Conservation (phyloP, 257 asterid species). For the Craterostigma plantagineum region DNA sequence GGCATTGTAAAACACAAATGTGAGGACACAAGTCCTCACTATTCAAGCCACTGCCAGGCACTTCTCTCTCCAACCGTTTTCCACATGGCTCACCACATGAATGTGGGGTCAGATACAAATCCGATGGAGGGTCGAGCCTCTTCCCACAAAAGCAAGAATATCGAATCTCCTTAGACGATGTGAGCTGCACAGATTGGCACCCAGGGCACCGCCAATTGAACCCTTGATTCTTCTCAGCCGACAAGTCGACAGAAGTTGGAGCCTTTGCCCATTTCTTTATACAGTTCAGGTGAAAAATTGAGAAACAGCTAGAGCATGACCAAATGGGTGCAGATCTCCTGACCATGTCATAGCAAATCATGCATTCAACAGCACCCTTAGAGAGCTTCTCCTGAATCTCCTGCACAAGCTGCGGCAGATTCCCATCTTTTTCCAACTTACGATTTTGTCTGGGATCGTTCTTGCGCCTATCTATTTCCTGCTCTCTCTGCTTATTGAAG, state of each 20-base stretch:
- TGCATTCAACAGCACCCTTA: conserved; percentile 83
- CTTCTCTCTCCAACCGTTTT: conserved; percentile 60
- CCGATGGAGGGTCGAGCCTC: conserved; percentile 82
- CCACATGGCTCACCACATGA: conserved; percentile 99
- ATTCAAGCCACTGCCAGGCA: conserved; percentile 36
- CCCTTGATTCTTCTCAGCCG: conserved; percentile 73
- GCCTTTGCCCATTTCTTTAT: conserved; percentile 97
- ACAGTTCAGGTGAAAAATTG: conserved; percentile 79
- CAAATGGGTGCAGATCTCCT: conserved; percentile 76
- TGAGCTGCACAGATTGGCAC: conserved; percentile 86
- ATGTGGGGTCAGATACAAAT: conserved; percentile 89
- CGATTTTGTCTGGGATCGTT: conserved; percentile 10
- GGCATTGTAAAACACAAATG: conserved; percentile 88
- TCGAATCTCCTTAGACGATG: conserved; percentile 60
- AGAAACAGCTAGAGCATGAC: conserved; percentile 90
- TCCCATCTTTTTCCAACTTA: conserved; percentile 18
- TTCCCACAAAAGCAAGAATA: conserved; percentile 82
- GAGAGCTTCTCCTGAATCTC: conserved; percentile 83
- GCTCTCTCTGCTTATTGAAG: conserved; percentile 22
- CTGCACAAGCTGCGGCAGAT: conserved; percentile 79
- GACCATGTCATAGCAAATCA: conserved; percentile 98
- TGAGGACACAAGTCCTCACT: conserved; percentile 86
- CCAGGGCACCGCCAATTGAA: conserved; percentile 99
- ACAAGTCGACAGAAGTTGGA: conserved; percentile 75
- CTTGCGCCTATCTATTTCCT: conserved; percentile 32